Percentiles rank a stretch among this genome's conserved stretches.
Evolutionary conservation across 805 yeast genomes (phyloP).

Genomic region (Zygoascus bituminiphila): DNA sequence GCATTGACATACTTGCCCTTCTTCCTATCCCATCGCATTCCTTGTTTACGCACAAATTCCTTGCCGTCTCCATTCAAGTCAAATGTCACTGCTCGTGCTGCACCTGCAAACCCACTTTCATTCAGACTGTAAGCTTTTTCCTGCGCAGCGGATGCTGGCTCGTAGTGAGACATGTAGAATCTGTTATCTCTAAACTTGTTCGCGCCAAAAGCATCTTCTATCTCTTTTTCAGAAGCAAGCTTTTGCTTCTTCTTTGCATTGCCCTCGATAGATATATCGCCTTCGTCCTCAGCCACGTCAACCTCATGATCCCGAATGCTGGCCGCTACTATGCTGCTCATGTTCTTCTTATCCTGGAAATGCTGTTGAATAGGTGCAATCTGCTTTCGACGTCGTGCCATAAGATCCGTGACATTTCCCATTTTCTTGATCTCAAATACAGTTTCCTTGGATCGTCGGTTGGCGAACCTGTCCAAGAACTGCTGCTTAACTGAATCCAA

Average conservation of each 20-base stretch:
- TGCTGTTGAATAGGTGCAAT: conserved; percentile 80
- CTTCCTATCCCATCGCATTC: conserved; percentile 87
- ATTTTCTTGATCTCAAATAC: conserved; percentile 78
- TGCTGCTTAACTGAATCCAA: conserved; percentile 59
- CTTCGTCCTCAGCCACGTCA: neutral
- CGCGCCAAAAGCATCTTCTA: conserved; percentile 33
- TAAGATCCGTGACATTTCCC: conserved; percentile 55
- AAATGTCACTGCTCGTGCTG: conserved; percentile 78
- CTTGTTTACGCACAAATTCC: conserved; percentile 53
- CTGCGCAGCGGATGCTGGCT: conserved; percentile 69
- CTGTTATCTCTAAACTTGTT: conserved; percentile 62
- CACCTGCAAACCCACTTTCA: conserved; percentile 53
- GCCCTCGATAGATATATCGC: conserved; percentile 1
- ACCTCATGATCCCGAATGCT: conserved; percentile 10
- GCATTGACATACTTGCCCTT: conserved; percentile 82
- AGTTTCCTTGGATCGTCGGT: conserved; percentile 73
- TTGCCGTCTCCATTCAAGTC: conserved; percentile 73
- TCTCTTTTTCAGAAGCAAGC: conserved; percentile 29
- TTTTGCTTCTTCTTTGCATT: conserved; percentile 7
- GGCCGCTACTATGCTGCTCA: conserved; percentile 5
- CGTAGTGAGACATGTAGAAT: conserved; percentile 81
- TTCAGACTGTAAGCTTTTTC: conserved; percentile 61
- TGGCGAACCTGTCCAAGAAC: conserved; percentile 62
- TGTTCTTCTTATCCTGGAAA: conserved; percentile 44
- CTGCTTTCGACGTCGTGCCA: conserved; percentile 80